phyloP scores from a whole-genome alignment of 1,139 yeast genomes.

The Sugiyamaella pinicola region DNA sequence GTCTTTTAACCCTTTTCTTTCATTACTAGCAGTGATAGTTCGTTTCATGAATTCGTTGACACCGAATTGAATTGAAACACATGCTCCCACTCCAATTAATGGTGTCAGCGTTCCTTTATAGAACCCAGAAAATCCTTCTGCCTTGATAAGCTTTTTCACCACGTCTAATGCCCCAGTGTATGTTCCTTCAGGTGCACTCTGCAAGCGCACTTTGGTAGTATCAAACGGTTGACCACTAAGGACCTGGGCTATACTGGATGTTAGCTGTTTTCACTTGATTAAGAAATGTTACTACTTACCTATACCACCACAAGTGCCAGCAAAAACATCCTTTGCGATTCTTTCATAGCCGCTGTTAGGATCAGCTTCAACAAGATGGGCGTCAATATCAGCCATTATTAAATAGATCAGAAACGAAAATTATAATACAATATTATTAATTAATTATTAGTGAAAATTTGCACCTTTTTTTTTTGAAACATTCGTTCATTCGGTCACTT shows the following conservation, averaged over 20 bases:
- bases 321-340: constrained; percentile 77
- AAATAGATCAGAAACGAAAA: too few relatives aligned
- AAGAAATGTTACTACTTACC: too few relatives aligned
- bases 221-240: constrained; percentile 96
- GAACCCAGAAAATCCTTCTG: constrained; percentile 80
- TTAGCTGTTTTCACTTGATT: too few relatives aligned
- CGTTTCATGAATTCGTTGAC: constrained; percentile 95
- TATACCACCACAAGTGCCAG: constrained; percentile 92
- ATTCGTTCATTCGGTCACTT: too few relatives aligned
- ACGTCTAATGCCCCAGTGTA: constrained; percentile 78
- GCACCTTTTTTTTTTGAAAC: too few relatives aligned
- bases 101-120: constrained; percentile 91
- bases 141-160: constrained; percentile 62
- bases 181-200: constrained; percentile 78
- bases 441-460: too few relatives aligned
- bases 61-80: constrained; percentile 84
- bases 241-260: constrained; percentile 64
- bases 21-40: constrained; percentile 51
- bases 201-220: constrained; percentile 88
- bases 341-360: constrained; percentile 46
- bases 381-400: constrained; percentile 41
- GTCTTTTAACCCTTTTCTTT: constrained; percentile 44
- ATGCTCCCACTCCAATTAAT: constrained; percentile 89
- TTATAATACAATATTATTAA: too few relatives aligned
- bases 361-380: constrained; percentile 40